Conservation (phyloP, 176 grass and related monocot species). For the Calamus simplicifolius region DNA sequence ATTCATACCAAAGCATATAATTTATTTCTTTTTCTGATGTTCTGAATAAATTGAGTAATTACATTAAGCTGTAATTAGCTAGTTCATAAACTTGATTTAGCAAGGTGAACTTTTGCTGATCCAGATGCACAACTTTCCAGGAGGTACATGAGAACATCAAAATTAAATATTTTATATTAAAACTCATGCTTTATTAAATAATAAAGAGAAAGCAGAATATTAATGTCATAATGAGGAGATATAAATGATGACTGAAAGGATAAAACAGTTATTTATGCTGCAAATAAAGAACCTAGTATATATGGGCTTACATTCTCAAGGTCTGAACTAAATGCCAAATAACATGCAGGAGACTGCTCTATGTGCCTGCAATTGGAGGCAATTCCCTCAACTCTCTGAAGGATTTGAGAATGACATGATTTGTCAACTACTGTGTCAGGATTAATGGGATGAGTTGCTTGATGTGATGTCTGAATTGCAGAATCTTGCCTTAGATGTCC, state of each 20-base stretch:
- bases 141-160: too few relatives aligned
- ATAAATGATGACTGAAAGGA: background rate
- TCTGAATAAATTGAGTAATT: too few relatives aligned
- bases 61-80: too few relatives aligned
- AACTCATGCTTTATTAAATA: too few relatives aligned
- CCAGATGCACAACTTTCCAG: too few relatives aligned
- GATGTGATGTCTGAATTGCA: conserved; percentile 8
- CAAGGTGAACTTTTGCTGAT: too few relatives aligned
- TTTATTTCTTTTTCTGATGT: too few relatives aligned
- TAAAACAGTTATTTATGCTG: background rate
- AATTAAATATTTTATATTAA: too few relatives aligned
- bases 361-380: background rate
- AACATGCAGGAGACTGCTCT: conserved; percentile 4
- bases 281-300: background rate
- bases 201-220: too few relatives aligned
- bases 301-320: background rate
- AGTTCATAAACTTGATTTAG: too few relatives aligned
- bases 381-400: background rate
- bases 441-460: conserved; percentile 5
- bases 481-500: background rate
- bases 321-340: background rate
- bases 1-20: too few relatives aligned
- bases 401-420: background rate
- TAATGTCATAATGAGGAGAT: too few relatives aligned
- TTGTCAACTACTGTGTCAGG: background rate